Conservation (phyloP, 169 alveolate species). For the Cystoisospora suis region DNA sequence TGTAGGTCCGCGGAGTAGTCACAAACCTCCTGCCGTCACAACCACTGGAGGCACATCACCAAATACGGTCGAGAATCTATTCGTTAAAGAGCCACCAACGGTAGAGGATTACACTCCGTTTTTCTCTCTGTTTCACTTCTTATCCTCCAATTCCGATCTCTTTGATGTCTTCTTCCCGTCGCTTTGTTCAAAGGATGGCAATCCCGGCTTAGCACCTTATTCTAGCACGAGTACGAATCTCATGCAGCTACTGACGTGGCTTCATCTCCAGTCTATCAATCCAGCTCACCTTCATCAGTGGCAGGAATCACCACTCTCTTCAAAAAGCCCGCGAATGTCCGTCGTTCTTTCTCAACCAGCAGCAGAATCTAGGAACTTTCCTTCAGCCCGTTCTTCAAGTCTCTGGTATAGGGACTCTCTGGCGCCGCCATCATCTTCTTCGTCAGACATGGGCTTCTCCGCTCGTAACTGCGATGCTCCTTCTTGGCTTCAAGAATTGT, state of each 20-base stretch:
- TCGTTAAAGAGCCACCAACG: neutral
- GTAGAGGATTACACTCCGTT: neutral
- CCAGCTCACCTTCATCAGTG: slow-evolving; percentile 5
- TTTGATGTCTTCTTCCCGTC: neutral
- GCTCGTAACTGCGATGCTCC: no score
- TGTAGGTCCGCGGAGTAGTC: slow-evolving; percentile 33
- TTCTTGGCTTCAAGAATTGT: neutral
- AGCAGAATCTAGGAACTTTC: no score
- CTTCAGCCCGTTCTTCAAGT: neutral
- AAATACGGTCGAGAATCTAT: neutral
- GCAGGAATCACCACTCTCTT: neutral
- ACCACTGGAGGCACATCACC: neutral
- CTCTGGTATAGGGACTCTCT: neutral
- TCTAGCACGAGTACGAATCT: neutral
- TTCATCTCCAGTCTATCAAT: neutral
- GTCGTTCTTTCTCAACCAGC: neutral
- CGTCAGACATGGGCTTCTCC: no score
- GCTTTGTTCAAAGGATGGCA: neutral
- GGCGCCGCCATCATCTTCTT: neutral
- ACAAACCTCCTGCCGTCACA: neutral
- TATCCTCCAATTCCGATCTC: neutral
- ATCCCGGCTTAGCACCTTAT: slow-evolving; percentile 9
- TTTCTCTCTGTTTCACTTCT: neutral
- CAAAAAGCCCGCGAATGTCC: neutral
- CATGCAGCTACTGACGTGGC: slow-evolving; percentile 7